Base-by-base conservation (phyloP, 371 early-diverging fungal genomes). In the Fennellomyces sp. region DNA sequence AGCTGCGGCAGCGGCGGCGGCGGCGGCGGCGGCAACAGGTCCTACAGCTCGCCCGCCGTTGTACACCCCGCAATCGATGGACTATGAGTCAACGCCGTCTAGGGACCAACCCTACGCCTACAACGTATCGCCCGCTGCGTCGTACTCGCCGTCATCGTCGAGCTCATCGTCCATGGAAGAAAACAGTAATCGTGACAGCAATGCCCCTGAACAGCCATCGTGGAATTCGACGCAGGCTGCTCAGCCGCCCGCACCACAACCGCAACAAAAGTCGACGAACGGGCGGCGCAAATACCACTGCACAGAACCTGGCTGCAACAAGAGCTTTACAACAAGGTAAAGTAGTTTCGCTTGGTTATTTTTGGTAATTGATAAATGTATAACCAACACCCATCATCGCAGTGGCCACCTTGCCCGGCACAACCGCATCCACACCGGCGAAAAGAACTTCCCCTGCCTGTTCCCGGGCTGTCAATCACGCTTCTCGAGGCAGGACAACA, bases 361-460 rank as follows among this genome's bases (percentile, higher is more conserved):
- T n/a, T n/a, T n/a, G n/a, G n/a, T n/a, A n/a, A n/a, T n/a, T n/a
- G n/a, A n/a, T n/a, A n/a, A n/a, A n/a, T 45, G 23, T 45, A 15
- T 45, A 45, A 11, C 28, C 15, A 29, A 17, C 54, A 41, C 15
- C n/a, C n/a, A n/a, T n/a, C n/a, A n/a, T n/a, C n/a, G 11, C 59
- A 91, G 91, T 73, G 90, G 90, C 0, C 91, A 95, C 69, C 74
- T 96, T 51, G 91, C 93, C 45, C 82, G 97, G 45, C 96, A 96
- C 70, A 86, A 91, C 67, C 80, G 94, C 26, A 94, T 95, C 55
- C 96, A 94, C 67, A 95, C 96, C 0, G 94, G 94, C 29, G 95
- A 95, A 72, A 94, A 91, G 72, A 95, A 94, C 55, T 95, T 91
- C 68, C 78, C 86, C 25, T 97, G 97, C 68, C 68, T 90, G 23